These are phyloP conservation scores for Pythium guiyangense DNA, from an alignment of 352 stramenopile genomes.

Conservation along the genomic window DNA sequence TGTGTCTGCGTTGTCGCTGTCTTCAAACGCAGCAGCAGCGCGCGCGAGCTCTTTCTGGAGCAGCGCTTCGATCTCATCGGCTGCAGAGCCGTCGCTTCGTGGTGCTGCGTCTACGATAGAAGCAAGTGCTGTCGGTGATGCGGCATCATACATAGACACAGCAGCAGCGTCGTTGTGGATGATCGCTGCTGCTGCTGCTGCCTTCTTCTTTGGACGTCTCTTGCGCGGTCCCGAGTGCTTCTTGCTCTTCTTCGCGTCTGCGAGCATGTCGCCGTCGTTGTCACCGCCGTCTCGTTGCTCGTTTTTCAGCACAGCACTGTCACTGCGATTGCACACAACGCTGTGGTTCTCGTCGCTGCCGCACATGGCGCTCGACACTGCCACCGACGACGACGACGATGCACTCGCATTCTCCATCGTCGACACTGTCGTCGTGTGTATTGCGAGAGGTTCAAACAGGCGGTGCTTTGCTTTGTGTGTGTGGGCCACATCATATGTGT, in stretches of 20 bases:
- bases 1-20: background rate
- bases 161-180: background rate
- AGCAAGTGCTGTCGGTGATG: background rate
- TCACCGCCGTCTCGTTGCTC: background rate
- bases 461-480: too few relatives aligned
- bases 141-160: background rate
- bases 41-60: slow-evolving; percentile 9
- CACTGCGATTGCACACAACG: background rate
- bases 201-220: slow-evolving; percentile 60
- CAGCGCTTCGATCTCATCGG: slow-evolving; percentile 9
- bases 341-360: slow-evolving; percentile 3
- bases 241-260: slow-evolving; percentile 12
- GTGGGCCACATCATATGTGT: too few relatives aligned
- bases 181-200: too few relatives aligned
- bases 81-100: background rate
- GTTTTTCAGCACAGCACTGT: background rate
- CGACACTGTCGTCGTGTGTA: too few relatives aligned
- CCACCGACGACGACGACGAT: background rate
- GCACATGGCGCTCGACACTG: background rate
- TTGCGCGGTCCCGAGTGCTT: slow-evolving; percentile 59
- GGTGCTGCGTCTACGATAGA: background rate
- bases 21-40: background rate
- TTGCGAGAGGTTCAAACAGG: too few relatives aligned
- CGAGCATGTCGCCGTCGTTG: background rate
- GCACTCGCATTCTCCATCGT: too few relatives aligned